Evolutionary conservation across 805 yeast species (phyloP).

Genomic region (Sugiyamaella smithiae): DNA sequence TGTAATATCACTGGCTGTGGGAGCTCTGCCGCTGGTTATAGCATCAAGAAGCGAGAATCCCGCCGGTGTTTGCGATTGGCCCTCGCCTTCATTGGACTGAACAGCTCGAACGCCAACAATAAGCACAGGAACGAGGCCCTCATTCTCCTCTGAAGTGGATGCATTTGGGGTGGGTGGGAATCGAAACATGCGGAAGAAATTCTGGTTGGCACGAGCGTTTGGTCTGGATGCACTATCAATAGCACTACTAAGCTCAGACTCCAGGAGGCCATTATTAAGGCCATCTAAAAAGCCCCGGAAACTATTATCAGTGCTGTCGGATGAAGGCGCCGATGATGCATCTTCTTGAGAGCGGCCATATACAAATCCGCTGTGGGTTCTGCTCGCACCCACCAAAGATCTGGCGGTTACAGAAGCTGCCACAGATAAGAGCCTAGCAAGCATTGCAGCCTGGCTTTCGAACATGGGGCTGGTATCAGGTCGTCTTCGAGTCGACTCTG

Average conservation of each 20-base stretch:
- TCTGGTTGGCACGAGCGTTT: slow-evolving; percentile 1
- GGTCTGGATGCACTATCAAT: not conserved
- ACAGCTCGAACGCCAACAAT: slow-evolving; percentile 49
- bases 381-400: slow-evolving; percentile 36
- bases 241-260: slow-evolving; percentile 36
- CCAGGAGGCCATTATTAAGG: slow-evolving; percentile 40
- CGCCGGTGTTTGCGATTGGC: not conserved
- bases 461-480: slow-evolving; percentile 5
- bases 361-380: slow-evolving; percentile 18
- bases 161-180: slow-evolving; percentile 27
- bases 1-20: not conserved
- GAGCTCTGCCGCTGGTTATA: slow-evolving; percentile 8
- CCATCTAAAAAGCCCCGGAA: slow-evolving; percentile 46
- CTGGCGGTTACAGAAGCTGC: slow-evolving; percentile 47
- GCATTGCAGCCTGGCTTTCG: slow-evolving; percentile 41
- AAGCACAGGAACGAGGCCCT: slow-evolving; percentile 43
- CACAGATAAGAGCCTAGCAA: slow-evolving; percentile 42
- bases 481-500: slow-evolving; percentile 1
- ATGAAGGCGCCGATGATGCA: not conserved
- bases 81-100: slow-evolving; percentile 19
- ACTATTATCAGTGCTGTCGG: slow-evolving; percentile 28
- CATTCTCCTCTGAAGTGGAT: slow-evolving; percentile 19
- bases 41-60: slow-evolving; percentile 21
- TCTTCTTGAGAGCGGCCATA: slow-evolving; percentile 11
- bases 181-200: slow-evolving; percentile 36